phyloP scores from a whole-genome alignment of 179 eudicot species.

The Amaranthus tricolor region DNA sequence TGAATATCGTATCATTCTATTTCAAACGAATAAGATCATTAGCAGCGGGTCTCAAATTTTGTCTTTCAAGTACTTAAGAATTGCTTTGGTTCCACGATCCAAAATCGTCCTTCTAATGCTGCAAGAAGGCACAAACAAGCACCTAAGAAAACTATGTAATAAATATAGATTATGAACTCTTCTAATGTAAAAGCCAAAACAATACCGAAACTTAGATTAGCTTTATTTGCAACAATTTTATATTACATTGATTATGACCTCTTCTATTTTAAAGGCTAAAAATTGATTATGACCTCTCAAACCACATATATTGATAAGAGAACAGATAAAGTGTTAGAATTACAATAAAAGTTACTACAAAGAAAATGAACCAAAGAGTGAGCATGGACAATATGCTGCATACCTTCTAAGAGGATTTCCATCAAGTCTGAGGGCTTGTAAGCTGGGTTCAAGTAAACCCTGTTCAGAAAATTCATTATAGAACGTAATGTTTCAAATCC shows the following conservation, averaged over 20 bases:
- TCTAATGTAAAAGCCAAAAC: not conserved
- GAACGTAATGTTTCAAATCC: not conserved
- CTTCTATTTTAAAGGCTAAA: no score
- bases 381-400: not conserved
- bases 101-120: constrained; percentile 88
- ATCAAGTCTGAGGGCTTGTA: constrained; percentile 83
- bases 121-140: constrained; percentile 19
- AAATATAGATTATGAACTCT: not conserved
- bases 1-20: not conserved
- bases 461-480: constrained; percentile 35
- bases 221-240: not conserved
- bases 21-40: not conserved
- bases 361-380: not conserved
- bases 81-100: constrained; percentile 86
- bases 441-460: constrained; percentile 89
- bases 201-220: not conserved
- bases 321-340: not conserved
- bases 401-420: constrained; percentile 98
- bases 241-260: not conserved
- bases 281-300: no score
- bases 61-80: constrained; percentile 74
- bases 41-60: constrained; percentile 32
- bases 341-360: not conserved
- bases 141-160: not conserved
- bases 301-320: not conserved